Evolutionary conservation across 2,329 filamentous ascomycete species (phyloP).

Genomic region (Aureobasidium zeae): DNA sequence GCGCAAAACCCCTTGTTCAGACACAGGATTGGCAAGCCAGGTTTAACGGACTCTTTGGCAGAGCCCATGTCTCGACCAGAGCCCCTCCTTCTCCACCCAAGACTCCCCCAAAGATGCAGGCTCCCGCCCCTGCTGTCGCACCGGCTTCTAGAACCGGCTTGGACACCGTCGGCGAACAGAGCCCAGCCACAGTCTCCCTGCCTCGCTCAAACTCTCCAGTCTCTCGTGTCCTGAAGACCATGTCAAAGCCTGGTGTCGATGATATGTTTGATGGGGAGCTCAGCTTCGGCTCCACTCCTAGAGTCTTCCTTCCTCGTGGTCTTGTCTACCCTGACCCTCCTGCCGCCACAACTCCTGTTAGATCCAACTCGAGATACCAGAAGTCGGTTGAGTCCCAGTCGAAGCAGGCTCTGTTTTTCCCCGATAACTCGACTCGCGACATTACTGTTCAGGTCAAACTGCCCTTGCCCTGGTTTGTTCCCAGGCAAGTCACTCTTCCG

Average conservation of each 20-base stretch:
- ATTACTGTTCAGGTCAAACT: conserved; percentile 9
- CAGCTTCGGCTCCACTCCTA: conserved; percentile 40
- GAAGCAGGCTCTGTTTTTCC: neutral
- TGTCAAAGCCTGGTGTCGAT: conserved; percentile 34
- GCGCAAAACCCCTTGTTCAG: conserved; percentile 36
- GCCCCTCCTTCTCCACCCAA: conserved; percentile 30
- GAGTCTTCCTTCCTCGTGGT: conserved; percentile 24
- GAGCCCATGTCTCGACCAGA: conserved; percentile 41
- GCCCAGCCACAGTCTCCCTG: conserved; percentile 66
- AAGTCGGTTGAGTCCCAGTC: conserved; percentile 9
- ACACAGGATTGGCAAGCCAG: conserved; percentile 65
- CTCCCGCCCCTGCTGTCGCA: conserved; percentile 26
- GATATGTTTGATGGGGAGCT: conserved; percentile 36
- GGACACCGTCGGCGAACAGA: conserved; percentile 54
- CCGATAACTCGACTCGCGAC: neutral
- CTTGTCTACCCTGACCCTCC: conserved; percentile 19
- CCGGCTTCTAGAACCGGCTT: conserved; percentile 31
- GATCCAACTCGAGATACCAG: conserved; percentile 5
- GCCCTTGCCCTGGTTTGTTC: neutral
- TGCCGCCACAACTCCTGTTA: neutral
- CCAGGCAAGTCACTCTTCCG: neutral
- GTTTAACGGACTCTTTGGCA: conserved; percentile 69
- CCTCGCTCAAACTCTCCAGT: conserved; percentile 33
- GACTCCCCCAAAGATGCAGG: conserved; percentile 32
- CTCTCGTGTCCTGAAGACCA: conserved; percentile 22